Conservation (phyloP, 2,329 filamentous ascomycete species). For the Xylariaceae sp. region DNA sequence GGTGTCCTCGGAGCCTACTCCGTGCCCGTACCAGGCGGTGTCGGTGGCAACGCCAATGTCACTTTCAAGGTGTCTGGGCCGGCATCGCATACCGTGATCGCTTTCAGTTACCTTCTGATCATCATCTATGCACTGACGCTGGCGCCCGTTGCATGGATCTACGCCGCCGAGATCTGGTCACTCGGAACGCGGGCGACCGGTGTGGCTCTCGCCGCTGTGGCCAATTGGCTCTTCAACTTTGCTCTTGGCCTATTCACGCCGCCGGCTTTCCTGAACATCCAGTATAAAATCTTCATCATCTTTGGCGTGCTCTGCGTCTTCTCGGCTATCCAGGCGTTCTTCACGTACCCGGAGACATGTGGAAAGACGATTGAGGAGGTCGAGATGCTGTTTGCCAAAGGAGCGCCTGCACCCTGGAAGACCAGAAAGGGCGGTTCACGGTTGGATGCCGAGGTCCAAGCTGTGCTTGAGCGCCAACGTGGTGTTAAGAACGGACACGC, state of each 20-base stretch:
- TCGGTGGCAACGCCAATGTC: slow-evolving; percentile 49
- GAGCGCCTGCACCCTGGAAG: slow-evolving; percentile 37
- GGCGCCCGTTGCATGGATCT: slow-evolving; percentile 60
- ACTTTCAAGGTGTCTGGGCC: slow-evolving; percentile 47
- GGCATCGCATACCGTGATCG: slow-evolving; percentile 57
- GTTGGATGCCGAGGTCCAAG: slow-evolving; percentile 29
- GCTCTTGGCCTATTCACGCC: slow-evolving; percentile 55
- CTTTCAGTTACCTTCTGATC: slow-evolving; percentile 60
- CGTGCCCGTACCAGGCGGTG: slow-evolving; percentile 36
- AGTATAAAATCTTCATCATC: slow-evolving; percentile 44
- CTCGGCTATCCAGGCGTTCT: slow-evolving; percentile 33
- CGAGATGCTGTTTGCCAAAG: slow-evolving; percentile 33
- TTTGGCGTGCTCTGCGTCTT: slow-evolving; percentile 36
- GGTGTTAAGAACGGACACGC: slow-evolving; percentile 17
- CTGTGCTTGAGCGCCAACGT: slow-evolving; percentile 22
- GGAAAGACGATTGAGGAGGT: slow-evolving; percentile 39
- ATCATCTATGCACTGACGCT: slow-evolving; percentile 60
- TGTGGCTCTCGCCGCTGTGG: slow-evolving; percentile 51
- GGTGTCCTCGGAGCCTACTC: slow-evolving; percentile 47
- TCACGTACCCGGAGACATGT: slow-evolving; percentile 36
- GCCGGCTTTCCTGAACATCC: slow-evolving; percentile 53
- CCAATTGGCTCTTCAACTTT: slow-evolving; percentile 55
- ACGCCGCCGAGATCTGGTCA: slow-evolving; percentile 60
- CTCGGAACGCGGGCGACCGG: slow-evolving; percentile 55
- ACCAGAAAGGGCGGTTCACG: slow-evolving; percentile 29